Percentiles rank a stretch among this genome's conserved stretches.
Conservation (phyloP, 2,329 filamentous ascomycete genomes). For the Blumeria graminis region DNA sequence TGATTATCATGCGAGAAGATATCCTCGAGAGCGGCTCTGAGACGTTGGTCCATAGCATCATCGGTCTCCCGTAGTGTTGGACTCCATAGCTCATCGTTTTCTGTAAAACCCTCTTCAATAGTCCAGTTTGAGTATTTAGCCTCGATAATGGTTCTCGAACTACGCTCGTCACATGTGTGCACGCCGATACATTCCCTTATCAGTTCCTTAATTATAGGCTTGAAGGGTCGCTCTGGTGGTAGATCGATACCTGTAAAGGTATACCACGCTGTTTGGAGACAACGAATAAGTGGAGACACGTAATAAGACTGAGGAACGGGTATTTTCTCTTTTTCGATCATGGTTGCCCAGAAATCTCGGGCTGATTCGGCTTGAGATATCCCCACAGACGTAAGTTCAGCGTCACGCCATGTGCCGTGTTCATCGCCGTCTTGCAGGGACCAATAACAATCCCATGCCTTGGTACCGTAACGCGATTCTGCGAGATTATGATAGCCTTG, state of each 20-base stretch:
- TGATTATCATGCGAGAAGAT: conserved; percentile 27
- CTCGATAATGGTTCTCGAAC: conserved; percentile 26
- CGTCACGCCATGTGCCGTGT: conserved; percentile 37
- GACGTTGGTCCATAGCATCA: conserved; percentile 24
- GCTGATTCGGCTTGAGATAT: conserved; percentile 31
- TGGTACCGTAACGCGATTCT: conserved; percentile 40
- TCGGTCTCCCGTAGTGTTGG: conserved; percentile 20
- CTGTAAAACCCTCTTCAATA: conserved; percentile 37
- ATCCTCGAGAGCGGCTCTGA: conserved; percentile 27
- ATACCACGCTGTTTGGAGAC: conserved; percentile 33
- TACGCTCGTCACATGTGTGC: conserved; percentile 44
- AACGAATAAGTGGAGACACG: conserved; percentile 36
- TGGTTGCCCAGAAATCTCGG: conserved; percentile 32
- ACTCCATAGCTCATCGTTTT: conserved; percentile 28
- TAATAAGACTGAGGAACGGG: conserved; percentile 40
- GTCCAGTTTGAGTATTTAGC: conserved; percentile 25
- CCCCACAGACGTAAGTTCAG: conserved; percentile 34
- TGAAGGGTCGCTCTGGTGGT: conserved; percentile 26
- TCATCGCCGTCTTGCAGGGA: conserved; percentile 36
- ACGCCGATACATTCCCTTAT: conserved; percentile 42
- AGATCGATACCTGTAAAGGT: conserved; percentile 32
- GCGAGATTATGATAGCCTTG: conserved; percentile 41
- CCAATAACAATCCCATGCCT: conserved; percentile 52
- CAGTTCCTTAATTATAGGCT: conserved; percentile 36
- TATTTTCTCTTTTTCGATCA: conserved; percentile 27